phyloP scores from a whole-genome alignment of 768 basidiomycete genomes.

The Hysterangium stoloniferum region DNA sequence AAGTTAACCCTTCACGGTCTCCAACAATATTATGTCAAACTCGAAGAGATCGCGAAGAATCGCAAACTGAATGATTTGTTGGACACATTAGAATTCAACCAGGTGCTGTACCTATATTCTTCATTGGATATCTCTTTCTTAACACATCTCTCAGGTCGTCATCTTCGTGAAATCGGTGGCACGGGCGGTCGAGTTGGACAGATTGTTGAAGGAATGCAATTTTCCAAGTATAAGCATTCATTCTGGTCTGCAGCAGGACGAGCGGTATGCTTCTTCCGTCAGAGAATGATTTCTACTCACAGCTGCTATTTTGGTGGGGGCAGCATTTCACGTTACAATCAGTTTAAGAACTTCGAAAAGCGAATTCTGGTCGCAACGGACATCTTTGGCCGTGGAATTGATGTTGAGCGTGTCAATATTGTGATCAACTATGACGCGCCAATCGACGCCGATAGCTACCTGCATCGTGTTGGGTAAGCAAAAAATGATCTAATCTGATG shows the following conservation, averaged over 20 bases:
- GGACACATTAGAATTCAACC: slow-evolving; percentile 97
- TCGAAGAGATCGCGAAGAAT: slow-evolving; percentile 94
- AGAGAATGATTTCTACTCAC: background rate
- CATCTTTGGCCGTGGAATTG: slow-evolving; percentile 98
- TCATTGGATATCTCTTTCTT: background rate
- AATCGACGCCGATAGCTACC: slow-evolving; percentile 94
- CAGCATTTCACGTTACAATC: slow-evolving; percentile 91
- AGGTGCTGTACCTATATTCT: slow-evolving; percentile 40
- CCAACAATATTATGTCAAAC: slow-evolving; percentile 97
- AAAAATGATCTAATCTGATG: slow-evolving; percentile 9
- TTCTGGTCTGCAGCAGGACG: slow-evolving; percentile 89
- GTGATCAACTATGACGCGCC: slow-evolving; percentile 99
- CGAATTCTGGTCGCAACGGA: slow-evolving; percentile 98
- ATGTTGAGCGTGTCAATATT: slow-evolving; percentile 99
- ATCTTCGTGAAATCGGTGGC: slow-evolving; percentile 99
- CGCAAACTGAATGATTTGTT: slow-evolving; percentile 93
- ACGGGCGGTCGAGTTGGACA: slow-evolving; percentile 93
- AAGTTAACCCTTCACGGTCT: slow-evolving; percentile 96
- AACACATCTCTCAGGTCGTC: slow-evolving; percentile 65
- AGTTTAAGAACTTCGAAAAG: slow-evolving; percentile 99
- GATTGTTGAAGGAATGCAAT: slow-evolving; percentile 91
- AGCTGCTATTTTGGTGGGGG: background rate
- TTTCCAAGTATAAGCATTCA: slow-evolving; percentile 98
- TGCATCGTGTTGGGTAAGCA: slow-evolving; percentile 90
- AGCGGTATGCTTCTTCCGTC: slow-evolving; percentile 57